Base-by-base conservation (phyloP, 1,284 basidiomycete species). In the Phellinidium pouzarii region DNA sequence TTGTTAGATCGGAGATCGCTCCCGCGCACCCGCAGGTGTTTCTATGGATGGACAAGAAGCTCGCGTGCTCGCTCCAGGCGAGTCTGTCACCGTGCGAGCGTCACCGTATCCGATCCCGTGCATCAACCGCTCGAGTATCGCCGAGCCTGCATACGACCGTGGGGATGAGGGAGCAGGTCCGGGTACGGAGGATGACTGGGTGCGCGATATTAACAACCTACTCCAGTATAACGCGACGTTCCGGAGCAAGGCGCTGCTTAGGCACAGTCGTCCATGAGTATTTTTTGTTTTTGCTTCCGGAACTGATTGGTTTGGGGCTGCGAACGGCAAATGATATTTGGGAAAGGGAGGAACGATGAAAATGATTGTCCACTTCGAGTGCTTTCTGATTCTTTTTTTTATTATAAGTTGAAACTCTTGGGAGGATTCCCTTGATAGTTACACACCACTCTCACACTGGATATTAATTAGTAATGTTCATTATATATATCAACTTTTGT, bases 21-120 rank as follows among this genome's bases (percentile, higher is more conserved):
- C 91, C 57, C 82, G 94, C 56, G 84, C 92, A 3, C 80, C 89
- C 3, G 92, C 89, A 2, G 91, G 93, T 44, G 79, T 98, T 9
- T 93, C 91, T 0, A 90, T 98, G 77, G 94, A 98, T 66, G 94
- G 94, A 4, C 83, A 90, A 52, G 81, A 83, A 27, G 87, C 91
- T 1, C 86, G 87, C 60, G 74, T 87, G 6, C 78, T 98, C 8
- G 75, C 80, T 49, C 85, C 90, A 2, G 87, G 90, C 11, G 91
- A 96, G 69, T 87, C 83, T 2, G 87, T 96, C 17, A 81, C 84
- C 11, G 87, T 98, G 9, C 80, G 85, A 48, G 87, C 88, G 53
- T 95, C 92, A 0, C 83, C 84, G 25, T 92, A 81, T 63, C 93
- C 94, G 5, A 92, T 98, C 27, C 94, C 94, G 0, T 97, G 94